Evolutionary conservation across 2,329 filamentous ascomycete genomes (phyloP), one percentile per base, ranked within the genome.

Genomic region (Ciborinia camelliae): DNA sequence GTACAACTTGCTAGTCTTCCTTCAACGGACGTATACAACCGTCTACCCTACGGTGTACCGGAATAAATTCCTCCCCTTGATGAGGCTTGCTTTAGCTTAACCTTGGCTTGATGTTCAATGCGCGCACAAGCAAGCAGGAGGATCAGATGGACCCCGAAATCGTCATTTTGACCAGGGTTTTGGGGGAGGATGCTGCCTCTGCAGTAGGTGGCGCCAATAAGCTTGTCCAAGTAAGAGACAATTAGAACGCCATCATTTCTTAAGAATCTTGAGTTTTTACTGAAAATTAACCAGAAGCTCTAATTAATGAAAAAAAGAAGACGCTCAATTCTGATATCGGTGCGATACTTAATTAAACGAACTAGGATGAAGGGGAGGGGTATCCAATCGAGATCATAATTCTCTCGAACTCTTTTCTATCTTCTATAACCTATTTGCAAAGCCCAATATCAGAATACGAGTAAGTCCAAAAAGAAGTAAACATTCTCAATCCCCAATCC

Each of bases 131-230:
- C 20, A 59, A 23, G 55, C 30, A 47, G 51, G 52, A 57, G 61
- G 52, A 58, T 58, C 41, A 58, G 55, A 58, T 58, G 55, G 55
- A 58, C 55, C 55, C 55, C 55, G 55, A 58, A 58, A 58, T 58
- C 55, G 55, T 58, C 55, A 58, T 58, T 35, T 58, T 23, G n/a
- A 47, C 55, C 54, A 43, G 54, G 54, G 28, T 32, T 32, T 57
- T 39, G 54, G 54, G 20, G 55, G 28, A 18, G 41, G 30, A 47
- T 39, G 51, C 18, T 45, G n/a, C 52, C 51, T 48, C 12, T 63
- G 57, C 43, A 51, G 45, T 39, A n/a, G 45, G 55, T 47, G 55
- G 41, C 55, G 55, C 55, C 55, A 58, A 45, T 35, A 58, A 58
- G 41, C 55, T 47, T 58, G 41, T 23, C 20, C 14, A 35, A 58